These are phyloP conservation scores for Actinomortierella ambigua DNA, from an alignment of 371 early-diverging fungal species.

Conservation along the genomic window DNA sequence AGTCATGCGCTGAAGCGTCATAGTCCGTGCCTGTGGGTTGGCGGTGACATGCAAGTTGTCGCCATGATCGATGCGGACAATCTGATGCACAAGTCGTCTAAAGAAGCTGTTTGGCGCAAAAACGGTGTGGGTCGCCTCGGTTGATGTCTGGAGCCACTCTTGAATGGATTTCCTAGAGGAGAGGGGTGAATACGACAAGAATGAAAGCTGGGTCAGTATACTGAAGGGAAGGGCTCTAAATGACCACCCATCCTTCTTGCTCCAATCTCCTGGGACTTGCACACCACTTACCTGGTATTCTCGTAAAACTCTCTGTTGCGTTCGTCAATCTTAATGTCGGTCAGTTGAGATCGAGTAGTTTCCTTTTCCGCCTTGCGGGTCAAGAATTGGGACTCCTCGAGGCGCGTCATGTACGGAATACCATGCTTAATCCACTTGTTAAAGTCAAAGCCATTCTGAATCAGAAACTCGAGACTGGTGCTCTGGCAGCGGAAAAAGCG, in stretches of 20 bases:
- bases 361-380: slow-evolving; percentile 40
- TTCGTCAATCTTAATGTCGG: slow-evolving; percentile 52
- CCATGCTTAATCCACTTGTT: slow-evolving; percentile 71
- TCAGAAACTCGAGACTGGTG: slow-evolving; percentile 72
- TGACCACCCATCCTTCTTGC: slow-evolving; percentile 4
- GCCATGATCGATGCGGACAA: slow-evolving; percentile 25
- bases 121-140: slow-evolving; percentile 16
- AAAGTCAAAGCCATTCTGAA: slow-evolving; percentile 69
- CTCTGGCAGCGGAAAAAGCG: slow-evolving; percentile 66
- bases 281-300: slow-evolving; percentile 20
- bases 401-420: slow-evolving; percentile 59
- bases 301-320: slow-evolving; percentile 51
- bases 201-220: too few species aligned
- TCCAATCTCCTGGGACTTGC: background rate
- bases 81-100: slow-evolving; percentile 30
- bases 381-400: slow-evolving; percentile 50
- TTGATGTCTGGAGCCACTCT: slow-evolving; percentile 26
- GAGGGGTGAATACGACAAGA: too few species aligned
- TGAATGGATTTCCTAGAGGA: slow-evolving; percentile 43
- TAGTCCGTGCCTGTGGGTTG: slow-evolving; percentile 11
- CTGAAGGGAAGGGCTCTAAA: too few species aligned
- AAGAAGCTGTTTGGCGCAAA: slow-evolving; percentile 32
- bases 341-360: slow-evolving; percentile 28
- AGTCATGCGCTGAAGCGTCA: slow-evolving; percentile 13
- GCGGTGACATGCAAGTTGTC: slow-evolving; percentile 18